Evolutionary conservation across 225 moss, liverwort and hornwort species (phyloP).

Genomic region (Sphagnum tenellum): DNA sequence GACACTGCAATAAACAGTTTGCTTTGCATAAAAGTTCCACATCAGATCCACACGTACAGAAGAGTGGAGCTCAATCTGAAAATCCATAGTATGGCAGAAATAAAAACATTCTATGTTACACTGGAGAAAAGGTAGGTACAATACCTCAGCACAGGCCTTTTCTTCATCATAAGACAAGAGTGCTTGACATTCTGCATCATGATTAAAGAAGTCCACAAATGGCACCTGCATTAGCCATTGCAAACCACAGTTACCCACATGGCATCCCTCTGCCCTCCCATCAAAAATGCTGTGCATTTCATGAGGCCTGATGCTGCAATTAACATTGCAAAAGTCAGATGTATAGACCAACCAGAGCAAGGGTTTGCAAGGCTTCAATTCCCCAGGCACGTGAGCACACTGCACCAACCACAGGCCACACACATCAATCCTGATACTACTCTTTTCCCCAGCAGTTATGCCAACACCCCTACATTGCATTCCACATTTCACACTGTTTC

Average conservation of each 20-base stretch:
- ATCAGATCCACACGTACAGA: no score
- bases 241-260: no score
- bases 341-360: slow-evolving; percentile 65
- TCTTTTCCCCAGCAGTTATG: slow-evolving; percentile 32
- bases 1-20: no score
- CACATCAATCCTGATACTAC: slow-evolving; percentile 47
- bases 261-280: no score
- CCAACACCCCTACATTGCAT: slow-evolving; percentile 21
- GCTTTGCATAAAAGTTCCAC: no score
- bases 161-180: slow-evolving; percentile 83
- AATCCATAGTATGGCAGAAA: no score
- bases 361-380: slow-evolving; percentile 84
- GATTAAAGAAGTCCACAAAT: slow-evolving; percentile 97
- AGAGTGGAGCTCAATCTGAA: no score
- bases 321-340: background rate
- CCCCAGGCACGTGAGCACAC: slow-evolving; percentile 98
- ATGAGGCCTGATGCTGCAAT: no score
- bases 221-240: slow-evolving; percentile 44
- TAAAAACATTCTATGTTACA: no score
- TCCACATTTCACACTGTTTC: no score
- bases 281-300: no score
- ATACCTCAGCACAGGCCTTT: slow-evolving; percentile 75
- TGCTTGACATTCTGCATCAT: slow-evolving; percentile 77
- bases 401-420: slow-evolving; percentile 57
- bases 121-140: background rate